Base-by-base conservation (phyloP, 345 rosid species). In the Capsella bursapastoris region DNA sequence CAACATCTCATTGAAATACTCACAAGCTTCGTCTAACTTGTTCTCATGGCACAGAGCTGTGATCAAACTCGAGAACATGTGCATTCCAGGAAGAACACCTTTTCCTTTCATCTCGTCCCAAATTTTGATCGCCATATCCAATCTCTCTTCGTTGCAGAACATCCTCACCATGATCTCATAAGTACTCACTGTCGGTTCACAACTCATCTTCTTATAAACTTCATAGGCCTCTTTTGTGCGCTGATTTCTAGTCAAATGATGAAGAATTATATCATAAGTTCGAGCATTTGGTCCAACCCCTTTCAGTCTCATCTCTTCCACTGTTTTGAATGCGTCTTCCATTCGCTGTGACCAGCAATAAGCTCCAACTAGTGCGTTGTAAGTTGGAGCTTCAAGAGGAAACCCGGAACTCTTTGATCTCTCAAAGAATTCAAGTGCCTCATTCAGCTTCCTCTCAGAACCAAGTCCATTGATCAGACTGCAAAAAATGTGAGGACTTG, bases 71-170 rank as follows among this genome's bases (percentile, higher is more conserved):
- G 84, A 94, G 77, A 87, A 91, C 97, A 91, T 88, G 71, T 89
- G 98, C 93, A 91, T 89, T 9, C 87, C 96, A 1, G 96, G 97
- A 66, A 87, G 88, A 35, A 91, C 80, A 25, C 96, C 96, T 76
- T 68, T 82, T 0, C 81, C 83, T 83, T 82, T 91, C 95, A 94
- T 91, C 85, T 84, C 83, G 47, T 82, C 86, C 97, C 97, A 88
- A 31, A 86, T 53, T 62, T 77, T 80, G 9, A 83, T 57, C 7
- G 97, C 97, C 86, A 81, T 83, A 68, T 91, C 95, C 38, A 86
- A 70, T 77, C 73, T 76, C 22, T 78, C 89, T 66, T 72, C 84
- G n/a, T 83, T 82, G 64, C 97, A 94, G 71, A 89, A 89, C 98
- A 94, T 89, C 76, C 98, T 80, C 73, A 84, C 86, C 29, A 93